These are phyloP conservation scores for Jacaranda copaia DNA, from an alignment of 257 asterid species.

Conservation along the genomic window DNA sequence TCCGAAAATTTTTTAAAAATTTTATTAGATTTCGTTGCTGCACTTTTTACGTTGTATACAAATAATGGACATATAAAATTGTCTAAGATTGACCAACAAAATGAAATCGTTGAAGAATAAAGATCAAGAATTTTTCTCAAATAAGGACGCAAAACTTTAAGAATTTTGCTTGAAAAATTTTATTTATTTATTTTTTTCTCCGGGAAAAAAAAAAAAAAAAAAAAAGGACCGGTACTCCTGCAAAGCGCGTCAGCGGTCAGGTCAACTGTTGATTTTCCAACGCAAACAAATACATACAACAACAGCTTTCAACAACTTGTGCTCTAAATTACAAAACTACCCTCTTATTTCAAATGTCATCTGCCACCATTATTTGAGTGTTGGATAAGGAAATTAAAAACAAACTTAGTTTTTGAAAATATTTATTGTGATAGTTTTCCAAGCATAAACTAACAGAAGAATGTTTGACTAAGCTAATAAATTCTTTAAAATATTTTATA, in stretches of 20 bases:
- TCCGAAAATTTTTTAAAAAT: too few relatives aligned
- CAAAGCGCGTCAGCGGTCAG: slow-evolving; percentile 36
- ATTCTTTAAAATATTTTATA: too few relatives aligned
- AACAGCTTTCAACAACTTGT: neutral
- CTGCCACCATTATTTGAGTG: neutral
- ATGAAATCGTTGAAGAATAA: neutral
- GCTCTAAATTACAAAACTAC: neutral
- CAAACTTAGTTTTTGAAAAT: neutral
- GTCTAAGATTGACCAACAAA: neutral
- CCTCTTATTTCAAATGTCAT: neutral
- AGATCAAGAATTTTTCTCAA: too few relatives aligned
- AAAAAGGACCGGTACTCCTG: slow-evolving; percentile 37
- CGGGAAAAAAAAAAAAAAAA: neutral
- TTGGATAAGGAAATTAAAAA: too few relatives aligned
- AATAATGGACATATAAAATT: neutral
- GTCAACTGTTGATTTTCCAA: slow-evolving; percentile 34
- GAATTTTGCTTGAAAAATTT: too few relatives aligned
- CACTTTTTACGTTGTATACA: too few relatives aligned
- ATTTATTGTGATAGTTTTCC: too few relatives aligned
- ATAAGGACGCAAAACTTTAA: too few relatives aligned
- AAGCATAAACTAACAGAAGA: too few relatives aligned
- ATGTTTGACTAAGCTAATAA: too few relatives aligned
- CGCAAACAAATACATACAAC: slow-evolving; percentile 29
- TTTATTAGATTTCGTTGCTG: too few relatives aligned
- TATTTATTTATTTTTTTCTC: too few relatives aligned